Conservation (phyloP, 768 basidiomycete species). For the Kwoniella sp. region DNA sequence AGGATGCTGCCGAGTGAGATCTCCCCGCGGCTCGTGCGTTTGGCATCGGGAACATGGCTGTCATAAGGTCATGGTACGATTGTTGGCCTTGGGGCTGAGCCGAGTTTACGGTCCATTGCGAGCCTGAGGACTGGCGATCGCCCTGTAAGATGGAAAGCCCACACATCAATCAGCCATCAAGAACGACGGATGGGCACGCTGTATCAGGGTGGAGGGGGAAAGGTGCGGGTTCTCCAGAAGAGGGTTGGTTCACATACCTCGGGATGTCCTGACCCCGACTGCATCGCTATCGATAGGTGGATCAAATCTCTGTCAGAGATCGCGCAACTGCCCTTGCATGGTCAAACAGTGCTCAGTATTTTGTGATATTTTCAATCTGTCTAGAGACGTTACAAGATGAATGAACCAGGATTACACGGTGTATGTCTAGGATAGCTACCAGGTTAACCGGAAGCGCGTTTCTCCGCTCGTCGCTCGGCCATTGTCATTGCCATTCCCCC, state of each 20-base stretch:
- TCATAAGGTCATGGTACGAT: background rate
- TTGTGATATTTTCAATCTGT: too few species aligned
- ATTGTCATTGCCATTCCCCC: background rate
- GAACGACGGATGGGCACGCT: background rate
- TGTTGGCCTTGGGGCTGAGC: background rate
- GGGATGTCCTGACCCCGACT: background rate
- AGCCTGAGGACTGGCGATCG: background rate
- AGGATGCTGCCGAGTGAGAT: background rate
- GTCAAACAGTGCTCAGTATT: too few species aligned
- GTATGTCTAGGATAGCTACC: too few species aligned
- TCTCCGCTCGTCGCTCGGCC: background rate
- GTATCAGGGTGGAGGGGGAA: background rate
- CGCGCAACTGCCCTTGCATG: background rate
- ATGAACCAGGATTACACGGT: too few species aligned
- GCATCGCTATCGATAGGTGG: background rate
- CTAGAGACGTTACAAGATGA: too few species aligned
- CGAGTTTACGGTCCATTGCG: background rate
- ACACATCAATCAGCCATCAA: background rate
- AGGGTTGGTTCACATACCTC: background rate
- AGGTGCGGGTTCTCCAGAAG: background rate
- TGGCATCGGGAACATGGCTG: constrained; percentile 10
- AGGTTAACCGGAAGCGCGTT: background rate
- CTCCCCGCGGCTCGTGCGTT: constrained; percentile 10
- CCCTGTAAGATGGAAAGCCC: background rate
- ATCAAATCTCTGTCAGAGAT: background rate